Percentiles rank a stretch among this genome's conserved stretches.
Evolutionary conservation across 139 green algal genomes (phyloP).

Genomic region (Trebouxia sp.): DNA sequence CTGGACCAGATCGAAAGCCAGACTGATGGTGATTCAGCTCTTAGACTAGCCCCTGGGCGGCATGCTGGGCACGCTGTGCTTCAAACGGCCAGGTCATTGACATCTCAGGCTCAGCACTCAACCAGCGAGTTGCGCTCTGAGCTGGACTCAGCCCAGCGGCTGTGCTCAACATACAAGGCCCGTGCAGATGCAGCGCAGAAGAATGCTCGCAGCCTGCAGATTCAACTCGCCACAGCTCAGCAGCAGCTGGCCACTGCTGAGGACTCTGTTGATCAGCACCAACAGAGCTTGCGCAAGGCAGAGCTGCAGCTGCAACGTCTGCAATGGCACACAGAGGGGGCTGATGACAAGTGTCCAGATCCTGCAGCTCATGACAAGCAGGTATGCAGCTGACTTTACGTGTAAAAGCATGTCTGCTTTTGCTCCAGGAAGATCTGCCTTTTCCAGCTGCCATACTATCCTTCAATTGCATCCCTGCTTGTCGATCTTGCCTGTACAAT

Average conservation of each 20-base stretch:
- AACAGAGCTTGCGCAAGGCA: background rate
- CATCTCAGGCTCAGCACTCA: background rate
- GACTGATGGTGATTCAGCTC: background rate
- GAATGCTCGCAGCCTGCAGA: background rate
- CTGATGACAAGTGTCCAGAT: background rate
- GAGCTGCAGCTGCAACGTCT: background rate
- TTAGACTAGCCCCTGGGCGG: background rate
- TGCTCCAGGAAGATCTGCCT: no score
- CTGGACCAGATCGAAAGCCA: background rate
- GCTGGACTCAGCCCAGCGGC: background rate
- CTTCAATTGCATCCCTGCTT: no score
- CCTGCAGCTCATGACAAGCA: background rate
- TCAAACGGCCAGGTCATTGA: background rate
- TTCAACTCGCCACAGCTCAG: background rate
- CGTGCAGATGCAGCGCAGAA: background rate
- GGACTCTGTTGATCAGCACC: background rate
- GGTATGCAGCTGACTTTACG: no score
- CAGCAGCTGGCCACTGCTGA: background rate
- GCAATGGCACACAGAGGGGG: background rate
- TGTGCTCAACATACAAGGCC: background rate
- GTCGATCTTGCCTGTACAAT: no score
- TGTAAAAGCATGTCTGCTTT: no score
- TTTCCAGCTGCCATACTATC: no score
- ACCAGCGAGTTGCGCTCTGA: background rate
- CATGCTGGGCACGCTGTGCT: slow-evolving; percentile 18